A percentile compares a stretch with the other conserved stretches of the same genome.
Conservation (phyloP, 2,329 filamentous ascomycete species). For the Diplodia sapinea region DNA sequence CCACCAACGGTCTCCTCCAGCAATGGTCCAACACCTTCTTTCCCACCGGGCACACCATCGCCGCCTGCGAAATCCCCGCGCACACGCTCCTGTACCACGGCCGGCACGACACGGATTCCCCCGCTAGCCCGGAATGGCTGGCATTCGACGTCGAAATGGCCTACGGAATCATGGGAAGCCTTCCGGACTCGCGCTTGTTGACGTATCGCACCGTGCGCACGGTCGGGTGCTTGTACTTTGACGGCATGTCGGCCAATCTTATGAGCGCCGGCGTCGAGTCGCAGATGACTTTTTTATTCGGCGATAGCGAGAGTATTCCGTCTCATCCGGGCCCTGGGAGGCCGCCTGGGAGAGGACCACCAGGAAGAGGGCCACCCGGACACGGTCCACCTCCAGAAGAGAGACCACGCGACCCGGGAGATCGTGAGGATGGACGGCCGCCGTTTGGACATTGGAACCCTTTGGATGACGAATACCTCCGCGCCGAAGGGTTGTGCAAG, state of each 20-base stretch:
- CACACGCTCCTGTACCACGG: conserved; percentile 60
- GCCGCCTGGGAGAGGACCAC: conserved; percentile 11
- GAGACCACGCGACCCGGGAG: neutral
- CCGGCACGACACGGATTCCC: conserved; percentile 48
- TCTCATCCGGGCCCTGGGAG: conserved; percentile 33
- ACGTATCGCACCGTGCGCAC: conserved; percentile 56
- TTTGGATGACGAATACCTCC: conserved; percentile 55
- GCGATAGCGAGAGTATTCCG: conserved; percentile 48
- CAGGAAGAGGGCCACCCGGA: conserved; percentile 5
- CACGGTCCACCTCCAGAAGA: conserved; percentile 24
- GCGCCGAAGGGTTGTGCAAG: conserved; percentile 55
- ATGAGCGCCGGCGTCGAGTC: conserved; percentile 55
- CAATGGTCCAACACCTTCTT: conserved; percentile 61
- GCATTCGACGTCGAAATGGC: conserved; percentile 61
- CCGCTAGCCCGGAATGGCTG: conserved; percentile 59
- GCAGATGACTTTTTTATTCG: conserved; percentile 59
- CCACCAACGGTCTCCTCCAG: conserved; percentile 54
- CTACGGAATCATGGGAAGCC: conserved; percentile 59
- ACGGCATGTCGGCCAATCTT: conserved; percentile 58
- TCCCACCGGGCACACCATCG: conserved; percentile 57
- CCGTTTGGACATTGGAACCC: conserved; percentile 41
- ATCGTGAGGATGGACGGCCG: conserved; percentile 3
- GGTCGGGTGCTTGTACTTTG: conserved; percentile 56
- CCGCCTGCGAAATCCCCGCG: conserved; percentile 54
- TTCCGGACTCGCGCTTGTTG: conserved; percentile 53